phyloP scores from a whole-genome alignment of 2,329 filamentous ascomycete species.

The Fusarium sublunatum region DNA sequence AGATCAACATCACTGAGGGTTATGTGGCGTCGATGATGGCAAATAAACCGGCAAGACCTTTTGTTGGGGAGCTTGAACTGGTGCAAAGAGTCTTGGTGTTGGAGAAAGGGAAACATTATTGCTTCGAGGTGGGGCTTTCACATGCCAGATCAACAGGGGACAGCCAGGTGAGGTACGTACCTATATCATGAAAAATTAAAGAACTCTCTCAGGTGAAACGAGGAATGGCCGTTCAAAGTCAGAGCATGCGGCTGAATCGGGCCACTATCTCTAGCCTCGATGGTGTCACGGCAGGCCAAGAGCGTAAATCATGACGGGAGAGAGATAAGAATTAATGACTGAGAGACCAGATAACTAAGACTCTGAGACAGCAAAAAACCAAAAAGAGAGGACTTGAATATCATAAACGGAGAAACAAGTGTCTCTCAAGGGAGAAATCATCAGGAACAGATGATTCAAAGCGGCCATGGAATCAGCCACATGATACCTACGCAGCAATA shows the following conservation, averaged over 20 bases:
- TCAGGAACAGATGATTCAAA: conserved; percentile 24
- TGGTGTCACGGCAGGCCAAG: too few species aligned
- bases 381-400: not conserved
- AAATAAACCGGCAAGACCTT: conserved; percentile 12
- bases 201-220: conserved; percentile 15
- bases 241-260: conserved; percentile 42
- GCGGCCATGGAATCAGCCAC: conserved; percentile 18
- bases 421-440: conserved; percentile 19
- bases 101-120: conserved; percentile 17
- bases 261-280: conserved; percentile 26
- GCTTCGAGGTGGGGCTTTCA: conserved; percentile 42
- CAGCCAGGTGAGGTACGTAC: not conserved
- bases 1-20: conserved; percentile 26
- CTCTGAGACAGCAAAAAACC: not conserved
- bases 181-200: conserved; percentile 4
- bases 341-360: not conserved
- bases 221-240: conserved; percentile 24
- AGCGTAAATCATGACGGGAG: conserved; percentile 3
- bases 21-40: conserved; percentile 21
- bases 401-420: not conserved
- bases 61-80: conserved; percentile 30
- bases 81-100: conserved; percentile 15
- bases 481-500: conserved; percentile 12
- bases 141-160: conserved; percentile 44
- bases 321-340: conserved; percentile 5